Conservation (phyloP, 768 basidiomycete genomes). For the Cystobasidium tubakii region DNA sequence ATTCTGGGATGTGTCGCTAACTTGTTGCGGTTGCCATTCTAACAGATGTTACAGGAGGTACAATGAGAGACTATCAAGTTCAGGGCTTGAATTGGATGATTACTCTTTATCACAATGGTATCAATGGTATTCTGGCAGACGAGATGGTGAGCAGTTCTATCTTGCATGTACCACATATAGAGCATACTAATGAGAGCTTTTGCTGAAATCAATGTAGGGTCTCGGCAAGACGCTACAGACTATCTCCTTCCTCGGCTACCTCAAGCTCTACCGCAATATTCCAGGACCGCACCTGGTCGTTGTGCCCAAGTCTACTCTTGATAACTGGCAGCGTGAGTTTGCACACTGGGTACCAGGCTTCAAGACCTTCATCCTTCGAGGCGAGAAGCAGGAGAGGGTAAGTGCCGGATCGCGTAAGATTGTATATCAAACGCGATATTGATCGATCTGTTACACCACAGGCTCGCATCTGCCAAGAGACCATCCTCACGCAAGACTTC, state of each 20-base stretch:
- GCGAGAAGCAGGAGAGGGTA: constrained; percentile 78
- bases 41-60: constrained; percentile 72
- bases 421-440: neutral
- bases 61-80: constrained; percentile 87
- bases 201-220: constrained; percentile 56
- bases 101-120: constrained; percentile 86
- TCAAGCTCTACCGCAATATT: constrained; percentile 72
- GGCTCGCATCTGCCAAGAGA: constrained; percentile 51
- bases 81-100: constrained; percentile 98
- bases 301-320: constrained; percentile 95
- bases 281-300: constrained; percentile 86
- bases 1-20: neutral
- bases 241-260: constrained; percentile 90
- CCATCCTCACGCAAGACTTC: constrained; percentile 79
- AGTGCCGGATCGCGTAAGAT: constrained; percentile 35
- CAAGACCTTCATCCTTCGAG: constrained; percentile 71
- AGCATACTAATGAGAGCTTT: neutral
- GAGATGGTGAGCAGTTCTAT: constrained; percentile 65
- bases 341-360: constrained; percentile 84
- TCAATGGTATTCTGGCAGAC: constrained; percentile 94
- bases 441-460: neutral
- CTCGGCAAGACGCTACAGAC: constrained; percentile 98
- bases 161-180: neutral
- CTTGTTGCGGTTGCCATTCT: neutral
- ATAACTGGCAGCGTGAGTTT: constrained; percentile 96